Conservation (phyloP, 192 early-diverging fungal genomes). For the Podila horticola region DNA sequence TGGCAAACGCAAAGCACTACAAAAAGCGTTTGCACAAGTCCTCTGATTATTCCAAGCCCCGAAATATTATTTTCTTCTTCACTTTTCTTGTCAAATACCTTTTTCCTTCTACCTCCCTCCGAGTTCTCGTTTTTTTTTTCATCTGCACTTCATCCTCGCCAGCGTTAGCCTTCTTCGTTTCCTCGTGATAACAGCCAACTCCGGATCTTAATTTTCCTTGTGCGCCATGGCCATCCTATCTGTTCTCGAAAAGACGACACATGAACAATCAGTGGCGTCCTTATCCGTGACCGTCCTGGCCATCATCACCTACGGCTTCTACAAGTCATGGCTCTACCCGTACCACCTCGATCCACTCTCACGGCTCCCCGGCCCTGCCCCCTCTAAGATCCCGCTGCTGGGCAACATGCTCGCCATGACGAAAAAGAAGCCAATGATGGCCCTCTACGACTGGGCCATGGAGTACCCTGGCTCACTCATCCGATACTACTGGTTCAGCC, state of each 20-base stretch:
- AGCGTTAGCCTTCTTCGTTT: not conserved
- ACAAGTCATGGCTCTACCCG: slow-evolving; percentile 37
- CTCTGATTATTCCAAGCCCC: no score
- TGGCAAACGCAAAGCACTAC: no score
- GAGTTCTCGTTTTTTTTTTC: no score
- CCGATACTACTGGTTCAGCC: slow-evolving; percentile 45
- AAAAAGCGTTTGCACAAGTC: no score
- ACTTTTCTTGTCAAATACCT: no score
- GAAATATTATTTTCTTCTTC: no score
- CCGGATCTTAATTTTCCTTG: not conserved
- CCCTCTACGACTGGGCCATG: slow-evolving; percentile 51
- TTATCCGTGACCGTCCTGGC: slow-evolving; percentile 16
- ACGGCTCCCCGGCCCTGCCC: slow-evolving; percentile 14
- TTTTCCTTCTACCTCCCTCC: no score
- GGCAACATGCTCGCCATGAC: slow-evolving; percentile 63
- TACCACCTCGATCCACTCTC: slow-evolving; percentile 31
- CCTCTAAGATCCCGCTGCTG: slow-evolving; percentile 43
- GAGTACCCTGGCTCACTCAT: slow-evolving; percentile 40
- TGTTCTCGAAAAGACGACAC: slow-evolving; percentile 13
- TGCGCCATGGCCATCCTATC: slow-evolving; percentile 12
- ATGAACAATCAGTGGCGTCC: slow-evolving; percentile 17
- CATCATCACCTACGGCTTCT: slow-evolving; percentile 24
- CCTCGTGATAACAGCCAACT: not conserved
- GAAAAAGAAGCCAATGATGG: slow-evolving; percentile 37
- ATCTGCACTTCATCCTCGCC: no score